Evolutionary conservation across 169 alveolate genomes (phyloP), one percentile per base, ranked within the genome.

Genomic region (Eimeria falciformis): DNA sequence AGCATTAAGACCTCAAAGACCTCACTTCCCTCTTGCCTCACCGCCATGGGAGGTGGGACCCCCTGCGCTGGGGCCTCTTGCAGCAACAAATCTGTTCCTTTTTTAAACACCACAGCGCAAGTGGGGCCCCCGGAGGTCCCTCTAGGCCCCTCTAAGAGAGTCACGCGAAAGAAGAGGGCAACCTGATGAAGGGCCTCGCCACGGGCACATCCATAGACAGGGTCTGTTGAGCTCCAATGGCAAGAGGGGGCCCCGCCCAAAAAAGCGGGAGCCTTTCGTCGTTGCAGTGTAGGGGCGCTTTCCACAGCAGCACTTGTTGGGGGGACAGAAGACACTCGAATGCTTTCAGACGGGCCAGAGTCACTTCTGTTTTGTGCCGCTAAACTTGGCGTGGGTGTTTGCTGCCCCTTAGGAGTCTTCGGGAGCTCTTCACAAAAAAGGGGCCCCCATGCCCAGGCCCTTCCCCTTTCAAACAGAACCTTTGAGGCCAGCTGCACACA

Each of bases 1-100:
- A n/a, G n/a, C n/a, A n/a, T 50, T 50, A 7, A 50, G 14, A 50
- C 58, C 14, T 50, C 58, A 7, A 50, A 50, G 14, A 50, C 7
- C 58, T 50, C n/a, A 14, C 58, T 62, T 21, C 21, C 37, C 73
- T 17, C 11, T n/a, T 17, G n/a, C 7, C 79, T 25, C 79, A 68
- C 79, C 47, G 9, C 9, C 6, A 12, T 25, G 9, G 79, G 79
- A 46, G 79, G 47, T 40, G 79, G 79, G 50, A n/a, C 79, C 47
- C 47, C 79, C 79, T 25, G 40, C 9, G 46, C 47, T 7, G 47
- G 79, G 79, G 79, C 47, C 79, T 68, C 79, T 46, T 68, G 79
- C 79, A 68, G 79, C 79, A 68, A 25, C 79, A 68, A 68, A 18
- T 68, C 79, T 29, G 79, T 68, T 21, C 79, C 79, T 68, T 46